Conservation (phyloP, 2,329 filamentous ascomycete genomes). For the Cordyceps javanica region DNA sequence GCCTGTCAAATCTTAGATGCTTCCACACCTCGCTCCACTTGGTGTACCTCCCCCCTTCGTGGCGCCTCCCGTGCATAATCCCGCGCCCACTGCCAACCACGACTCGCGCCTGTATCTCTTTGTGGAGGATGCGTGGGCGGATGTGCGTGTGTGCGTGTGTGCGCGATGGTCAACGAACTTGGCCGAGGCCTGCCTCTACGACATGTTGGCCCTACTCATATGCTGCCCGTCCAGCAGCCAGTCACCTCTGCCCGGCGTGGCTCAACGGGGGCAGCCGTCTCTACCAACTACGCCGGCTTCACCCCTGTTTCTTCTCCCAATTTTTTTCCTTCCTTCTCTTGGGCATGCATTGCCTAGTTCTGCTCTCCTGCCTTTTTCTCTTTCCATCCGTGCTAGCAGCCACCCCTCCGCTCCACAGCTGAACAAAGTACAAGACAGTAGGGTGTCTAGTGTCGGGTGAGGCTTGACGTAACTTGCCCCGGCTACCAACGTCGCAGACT, state of each 20-base stretch:
- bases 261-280: not conserved
- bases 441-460: not conserved
- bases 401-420: not conserved
- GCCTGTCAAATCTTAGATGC: slow-evolving; percentile 8
- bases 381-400: not conserved
- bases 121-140: slow-evolving; percentile 4
- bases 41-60: not conserved
- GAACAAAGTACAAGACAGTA: not conserved
- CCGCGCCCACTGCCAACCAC: slow-evolving; percentile 4
- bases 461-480: not conserved
- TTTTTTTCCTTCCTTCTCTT: not conserved
- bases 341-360: not conserved
- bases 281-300: not conserved
- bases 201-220: slow-evolving; percentile 8
- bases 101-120: not conserved
- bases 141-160: slow-evolving; percentile 9
- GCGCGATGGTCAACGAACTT: not conserved
- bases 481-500: not conserved
- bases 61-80: slow-evolving; percentile 7
- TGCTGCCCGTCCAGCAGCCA: slow-evolving; percentile 10
- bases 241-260: not conserved
- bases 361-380: not conserved
- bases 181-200: not conserved
- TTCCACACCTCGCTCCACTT: slow-evolving; percentile 3
- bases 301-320: not conserved